phyloP scores from a whole-genome alignment of 305 asterid genomes.

The Solanum chacoense region DNA sequence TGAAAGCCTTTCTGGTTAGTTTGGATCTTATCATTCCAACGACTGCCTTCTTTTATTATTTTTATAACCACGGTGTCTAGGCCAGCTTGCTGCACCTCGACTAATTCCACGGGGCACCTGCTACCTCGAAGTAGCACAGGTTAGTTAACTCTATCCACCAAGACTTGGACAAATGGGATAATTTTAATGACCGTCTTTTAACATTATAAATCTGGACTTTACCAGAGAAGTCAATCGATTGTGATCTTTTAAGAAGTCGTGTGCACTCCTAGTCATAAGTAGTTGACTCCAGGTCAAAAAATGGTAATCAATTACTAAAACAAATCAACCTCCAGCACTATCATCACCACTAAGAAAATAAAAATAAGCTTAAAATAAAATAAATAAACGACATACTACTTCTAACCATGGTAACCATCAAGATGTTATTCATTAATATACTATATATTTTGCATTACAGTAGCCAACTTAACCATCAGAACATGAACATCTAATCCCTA shows the following conservation, averaged over 20 bases:
- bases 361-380: not conserved
- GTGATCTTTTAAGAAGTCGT: not conserved
- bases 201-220: not conserved
- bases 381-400: not conserved
- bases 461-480: not conserved
- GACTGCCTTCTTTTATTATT: not conserved
- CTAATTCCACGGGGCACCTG: not conserved
- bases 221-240: not conserved
- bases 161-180: not conserved
- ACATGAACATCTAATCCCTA: not conserved
- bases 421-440: not conserved
- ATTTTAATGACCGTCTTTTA: not conserved
- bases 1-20: not conserved
- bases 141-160: not conserved
- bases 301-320: not conserved
- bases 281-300: not conserved
- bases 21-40: not conserved
- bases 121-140: not conserved
- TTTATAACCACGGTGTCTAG: not conserved
- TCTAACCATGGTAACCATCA: not conserved
- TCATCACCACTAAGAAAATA: not conserved
- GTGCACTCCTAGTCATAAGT: not conserved
- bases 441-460: not conserved
- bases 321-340: not conserved
- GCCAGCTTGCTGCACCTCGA: not conserved